Percentiles rank a stretch among this genome's conserved stretches.
phyloP scores from a whole-genome alignment of 768 basidiomycete species.

The Naganishia onofrii region DNA sequence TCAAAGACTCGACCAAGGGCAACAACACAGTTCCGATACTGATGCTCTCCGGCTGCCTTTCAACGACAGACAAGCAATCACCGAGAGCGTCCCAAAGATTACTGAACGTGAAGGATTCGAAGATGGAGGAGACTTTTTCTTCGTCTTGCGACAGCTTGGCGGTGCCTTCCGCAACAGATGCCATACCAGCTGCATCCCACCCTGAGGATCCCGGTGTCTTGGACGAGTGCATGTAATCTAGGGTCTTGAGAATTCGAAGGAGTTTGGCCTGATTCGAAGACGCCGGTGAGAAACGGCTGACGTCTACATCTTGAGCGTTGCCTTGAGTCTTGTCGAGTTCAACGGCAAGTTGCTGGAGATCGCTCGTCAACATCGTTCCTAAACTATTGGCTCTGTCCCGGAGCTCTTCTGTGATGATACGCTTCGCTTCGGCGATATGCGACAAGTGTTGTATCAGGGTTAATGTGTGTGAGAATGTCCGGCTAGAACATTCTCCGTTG shows the following conservation, averaged over 20 bases:
- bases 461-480: conserved; percentile 92
- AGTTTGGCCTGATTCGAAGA: conserved; percentile 96
- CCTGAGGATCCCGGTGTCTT: conserved; percentile 45
- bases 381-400: conserved; percentile 81
- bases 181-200: conserved; percentile 34
- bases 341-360: conserved; percentile 67
- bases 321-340: conserved; percentile 62
- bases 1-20: conserved; percentile 90
- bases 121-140: conserved; percentile 79
- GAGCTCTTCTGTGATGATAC: conserved; percentile 84
- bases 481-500: conserved; percentile 90
- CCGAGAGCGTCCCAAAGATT: conserved; percentile 84
- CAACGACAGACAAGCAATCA: conserved; percentile 80
- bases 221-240: conserved; percentile 83
- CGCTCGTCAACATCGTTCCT: conserved; percentile 68
- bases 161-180: conserved; percentile 36
- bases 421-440: conserved; percentile 78
- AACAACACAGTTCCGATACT: conserved; percentile 88
- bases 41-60: conserved; percentile 72
- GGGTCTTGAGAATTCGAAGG: conserved; percentile 88
- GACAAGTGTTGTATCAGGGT: conserved; percentile 89
- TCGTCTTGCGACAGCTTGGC: conserved; percentile 39
- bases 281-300: conserved; percentile 72
- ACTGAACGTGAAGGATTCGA: conserved; percentile 85
- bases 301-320: conserved; percentile 60